Percentiles rank a stretch among this genome's conserved stretches.
These are phyloP conservation scores for Euptelea pleiosperma DNA, from an alignment of 164 flowering plant genomes.

Conservation along the genomic window DNA sequence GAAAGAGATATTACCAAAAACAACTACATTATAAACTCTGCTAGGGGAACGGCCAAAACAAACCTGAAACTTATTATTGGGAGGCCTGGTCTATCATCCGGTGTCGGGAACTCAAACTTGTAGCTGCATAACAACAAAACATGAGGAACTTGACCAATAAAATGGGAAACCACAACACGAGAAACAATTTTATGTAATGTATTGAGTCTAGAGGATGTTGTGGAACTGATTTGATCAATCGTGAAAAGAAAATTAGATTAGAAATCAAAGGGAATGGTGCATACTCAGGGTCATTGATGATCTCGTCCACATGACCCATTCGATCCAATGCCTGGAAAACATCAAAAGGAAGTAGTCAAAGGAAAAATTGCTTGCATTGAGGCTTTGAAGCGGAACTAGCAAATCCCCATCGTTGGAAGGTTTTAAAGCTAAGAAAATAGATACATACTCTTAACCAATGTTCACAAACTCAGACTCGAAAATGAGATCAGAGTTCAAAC, in stretches of 20 bases:
- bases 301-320: slow-evolving; percentile 80
- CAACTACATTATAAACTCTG: not conserved
- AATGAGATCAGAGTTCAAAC: not conserved
- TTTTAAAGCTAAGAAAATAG: not conserved
- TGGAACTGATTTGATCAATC: not conserved
- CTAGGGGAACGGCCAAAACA: slow-evolving; percentile 1
- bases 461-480: not conserved
- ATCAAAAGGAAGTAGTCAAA: slow-evolving; percentile 3
- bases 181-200: not conserved
- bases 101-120: slow-evolving; percentile 97
- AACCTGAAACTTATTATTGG: slow-evolving; percentile 99
- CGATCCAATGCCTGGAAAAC: slow-evolving; percentile 78
- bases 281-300: slow-evolving; percentile 96
- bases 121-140: slow-evolving; percentile 55
- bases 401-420: not conserved
- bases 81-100: slow-evolving; percentile 91
- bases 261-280: slow-evolving; percentile 16
- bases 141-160: not conserved
- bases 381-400: not conserved
- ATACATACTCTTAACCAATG: not conserved
- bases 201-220: not conserved
- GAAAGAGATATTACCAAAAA: not conserved
- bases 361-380: not conserved
- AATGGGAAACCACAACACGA: not conserved
- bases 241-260: not conserved